A percentile compares a stretch with the other conserved stretches of the same genome.
phyloP scores from a whole-genome alignment of 73 alveolate species.

The Blepharisma stoltei region DNA sequence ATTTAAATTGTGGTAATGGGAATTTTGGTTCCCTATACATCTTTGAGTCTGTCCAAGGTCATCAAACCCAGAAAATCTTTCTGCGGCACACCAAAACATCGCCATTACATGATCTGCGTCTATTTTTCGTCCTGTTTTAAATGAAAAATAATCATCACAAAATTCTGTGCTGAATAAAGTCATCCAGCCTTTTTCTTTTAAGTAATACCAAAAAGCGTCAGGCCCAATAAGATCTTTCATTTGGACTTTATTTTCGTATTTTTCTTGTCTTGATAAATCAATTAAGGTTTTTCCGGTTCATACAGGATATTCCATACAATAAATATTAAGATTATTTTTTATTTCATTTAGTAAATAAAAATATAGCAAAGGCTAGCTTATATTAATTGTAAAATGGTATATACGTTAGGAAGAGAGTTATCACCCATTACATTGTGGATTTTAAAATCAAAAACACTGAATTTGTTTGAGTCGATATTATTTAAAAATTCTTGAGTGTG shows the following conservation, averaged over 20 bases:
- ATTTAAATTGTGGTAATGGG: neutral
- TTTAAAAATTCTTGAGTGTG: neutral
- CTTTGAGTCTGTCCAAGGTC: neutral
- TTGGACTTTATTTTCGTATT: neutral
- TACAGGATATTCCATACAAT: too few species aligned
- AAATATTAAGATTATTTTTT: too few species aligned
- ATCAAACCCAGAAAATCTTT: neutral
- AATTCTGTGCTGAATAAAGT: conserved; percentile 17
- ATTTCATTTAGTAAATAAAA: too few species aligned
- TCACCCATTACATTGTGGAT: neutral
- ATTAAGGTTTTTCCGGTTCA: neutral
- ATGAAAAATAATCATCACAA: conserved; percentile 22
- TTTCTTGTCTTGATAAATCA: neutral
- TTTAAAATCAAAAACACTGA: conserved; percentile 11
- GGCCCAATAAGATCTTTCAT: neutral
- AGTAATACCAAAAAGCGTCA: neutral
- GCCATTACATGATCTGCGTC: conserved; percentile 22
- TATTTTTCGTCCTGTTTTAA: neutral
- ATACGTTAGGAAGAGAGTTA: conserved; percentile 24
- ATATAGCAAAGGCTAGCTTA: too few species aligned
- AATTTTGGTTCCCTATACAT: neutral
- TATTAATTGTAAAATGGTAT: too few species aligned
- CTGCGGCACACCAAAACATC: conserved; percentile 16
- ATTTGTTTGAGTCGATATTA: neutral
- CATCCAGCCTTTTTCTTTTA: conserved; percentile 8